phyloP scores from a whole-genome alignment of 2,329 filamentous ascomycete species.

The Trichothecium sympodiale region DNA sequence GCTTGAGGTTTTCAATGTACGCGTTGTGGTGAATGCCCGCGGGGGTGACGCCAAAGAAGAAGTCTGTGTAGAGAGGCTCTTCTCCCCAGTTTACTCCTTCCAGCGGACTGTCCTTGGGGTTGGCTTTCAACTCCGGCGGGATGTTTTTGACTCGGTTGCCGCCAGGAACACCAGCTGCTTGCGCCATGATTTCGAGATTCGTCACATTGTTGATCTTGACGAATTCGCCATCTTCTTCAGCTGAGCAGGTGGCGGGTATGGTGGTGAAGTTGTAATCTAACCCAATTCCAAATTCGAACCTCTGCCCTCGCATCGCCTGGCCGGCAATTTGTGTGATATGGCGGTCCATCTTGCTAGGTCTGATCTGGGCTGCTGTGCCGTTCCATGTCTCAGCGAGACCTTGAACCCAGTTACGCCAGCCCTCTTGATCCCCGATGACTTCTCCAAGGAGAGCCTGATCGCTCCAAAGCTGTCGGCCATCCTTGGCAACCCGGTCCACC shows the following conservation, averaged over 20 bases:
- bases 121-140: conserved; percentile 15
- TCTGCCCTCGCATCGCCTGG: conserved; percentile 14
- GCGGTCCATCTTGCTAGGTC: conserved; percentile 3
- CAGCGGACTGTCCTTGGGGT: conserved; percentile 6
- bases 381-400: conserved; percentile 20
- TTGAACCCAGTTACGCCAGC: conserved; percentile 21
- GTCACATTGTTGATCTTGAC: conserved; percentile 15
- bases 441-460: conserved; percentile 26
- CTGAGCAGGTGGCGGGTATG: conserved; percentile 22
- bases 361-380: conserved; percentile 9
- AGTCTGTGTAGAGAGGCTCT: conserved; percentile 23
- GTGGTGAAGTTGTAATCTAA: conserved; percentile 26
- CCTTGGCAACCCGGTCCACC: conserved; percentile 13
- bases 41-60: conserved; percentile 23
- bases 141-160: conserved; percentile 14
- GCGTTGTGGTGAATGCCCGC: conserved; percentile 26
- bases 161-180: conserved; percentile 18
- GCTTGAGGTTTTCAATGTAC: conserved; percentile 20
- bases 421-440: conserved; percentile 26
- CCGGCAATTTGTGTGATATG: conserved; percentile 15
- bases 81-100: conserved; percentile 16
- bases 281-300: conserved; percentile 27
- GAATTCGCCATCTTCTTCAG: conserved; percentile 24
- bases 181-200: conserved; percentile 12
- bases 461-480: conserved; percentile 24